These are phyloP conservation scores for Eimeria sp. DNA, from an alignment of 169 alveolate genomes.

Conservation along the genomic window DNA sequence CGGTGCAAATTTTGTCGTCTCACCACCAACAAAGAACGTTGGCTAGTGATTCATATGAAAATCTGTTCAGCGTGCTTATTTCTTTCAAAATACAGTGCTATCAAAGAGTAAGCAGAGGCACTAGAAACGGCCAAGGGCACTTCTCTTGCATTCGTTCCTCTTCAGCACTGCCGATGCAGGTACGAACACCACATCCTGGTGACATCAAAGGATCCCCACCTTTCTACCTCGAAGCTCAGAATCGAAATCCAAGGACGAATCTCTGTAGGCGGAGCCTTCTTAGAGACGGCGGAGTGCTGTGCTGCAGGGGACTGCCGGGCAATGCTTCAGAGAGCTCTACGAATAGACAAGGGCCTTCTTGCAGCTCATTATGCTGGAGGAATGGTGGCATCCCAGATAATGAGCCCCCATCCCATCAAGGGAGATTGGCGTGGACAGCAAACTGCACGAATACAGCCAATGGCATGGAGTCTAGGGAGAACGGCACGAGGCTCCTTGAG, in stretches of 20 bases:
- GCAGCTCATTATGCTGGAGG: slow-evolving; percentile 2
- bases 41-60: slow-evolving; percentile 5
- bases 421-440: background rate
- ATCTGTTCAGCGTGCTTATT: background rate
- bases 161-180: background rate
- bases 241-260: background rate
- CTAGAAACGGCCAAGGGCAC: background rate
- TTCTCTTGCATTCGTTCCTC: background rate
- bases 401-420: background rate
- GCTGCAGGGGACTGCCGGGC: background rate
- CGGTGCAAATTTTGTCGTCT: background rate
- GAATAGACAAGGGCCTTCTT: slow-evolving; percentile 1
- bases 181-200: background rate
- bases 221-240: background rate
- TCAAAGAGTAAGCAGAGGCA: background rate
- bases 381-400: background rate
- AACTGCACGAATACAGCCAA: background rate
- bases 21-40: background rate
- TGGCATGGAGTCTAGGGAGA: background rate
- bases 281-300: background rate
- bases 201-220: background rate
- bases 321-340: background rate
- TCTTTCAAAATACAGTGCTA: background rate
- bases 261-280: background rate
- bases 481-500: background rate